A percentile compares a stretch with the other conserved stretches of the same genome.
Conservation (phyloP, 208 protist genomes). For the Wallacemonas sp. region DNA sequence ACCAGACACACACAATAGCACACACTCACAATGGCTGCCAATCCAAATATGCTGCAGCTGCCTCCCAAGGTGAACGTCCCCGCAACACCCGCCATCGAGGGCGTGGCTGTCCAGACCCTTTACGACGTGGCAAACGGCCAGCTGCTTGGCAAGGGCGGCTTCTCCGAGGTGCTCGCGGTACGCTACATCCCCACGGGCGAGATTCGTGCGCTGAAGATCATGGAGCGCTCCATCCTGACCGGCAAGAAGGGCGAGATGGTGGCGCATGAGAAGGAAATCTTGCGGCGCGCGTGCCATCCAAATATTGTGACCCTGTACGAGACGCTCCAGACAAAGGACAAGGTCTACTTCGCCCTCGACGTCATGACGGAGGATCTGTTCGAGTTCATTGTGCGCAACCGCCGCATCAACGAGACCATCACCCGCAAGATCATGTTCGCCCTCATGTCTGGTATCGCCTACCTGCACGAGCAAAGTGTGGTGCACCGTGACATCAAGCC, state of each 20-base stretch:
- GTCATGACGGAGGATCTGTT: slow-evolving; percentile 86
- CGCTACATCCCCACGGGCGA: slow-evolving; percentile 60
- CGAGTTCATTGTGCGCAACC: slow-evolving; percentile 84
- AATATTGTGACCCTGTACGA: slow-evolving; percentile 87
- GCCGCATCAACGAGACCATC: slow-evolving; percentile 62
- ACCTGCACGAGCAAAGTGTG: slow-evolving; percentile 82
- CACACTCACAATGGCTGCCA: neutral
- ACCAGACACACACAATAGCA: neutral
- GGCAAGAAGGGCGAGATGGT: slow-evolving; percentile 86
- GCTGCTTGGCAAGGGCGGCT: slow-evolving; percentile 77
- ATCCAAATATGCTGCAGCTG: neutral
- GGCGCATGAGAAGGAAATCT: slow-evolving; percentile 85
- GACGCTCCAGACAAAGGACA: slow-evolving; percentile 51
- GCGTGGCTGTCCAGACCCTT: slow-evolving; percentile 50
- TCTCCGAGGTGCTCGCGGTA: slow-evolving; percentile 75
- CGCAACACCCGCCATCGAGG: slow-evolving; percentile 70
- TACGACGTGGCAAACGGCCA: slow-evolving; percentile 66
- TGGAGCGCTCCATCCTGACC: slow-evolving; percentile 52
- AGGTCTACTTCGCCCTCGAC: slow-evolving; percentile 86
- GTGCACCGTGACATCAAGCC: slow-evolving; percentile 91
- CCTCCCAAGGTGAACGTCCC: slow-evolving; percentile 57
- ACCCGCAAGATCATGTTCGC: slow-evolving; percentile 68
- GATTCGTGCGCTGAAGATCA: slow-evolving; percentile 79
- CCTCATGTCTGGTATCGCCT: slow-evolving; percentile 66
- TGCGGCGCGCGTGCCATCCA: slow-evolving; percentile 75